phyloP scores from a whole-genome alignment of 495 filamentous ascomycete species.

The Recurvomyces mirabilis region DNA sequence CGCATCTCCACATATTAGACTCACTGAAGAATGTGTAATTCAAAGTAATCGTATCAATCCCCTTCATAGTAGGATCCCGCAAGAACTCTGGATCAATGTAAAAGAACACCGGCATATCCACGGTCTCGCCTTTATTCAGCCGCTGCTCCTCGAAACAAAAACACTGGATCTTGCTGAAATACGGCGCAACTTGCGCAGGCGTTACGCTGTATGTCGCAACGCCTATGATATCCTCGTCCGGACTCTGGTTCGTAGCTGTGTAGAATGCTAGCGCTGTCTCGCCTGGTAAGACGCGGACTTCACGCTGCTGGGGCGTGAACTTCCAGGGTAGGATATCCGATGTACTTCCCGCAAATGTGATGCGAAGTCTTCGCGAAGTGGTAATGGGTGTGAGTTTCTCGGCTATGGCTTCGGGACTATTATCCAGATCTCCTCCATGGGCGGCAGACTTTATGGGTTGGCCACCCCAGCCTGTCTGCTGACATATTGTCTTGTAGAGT shows the following conservation, averaged over 20 bases:
- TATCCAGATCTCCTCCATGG: conserved; percentile 43
- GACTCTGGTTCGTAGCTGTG: conserved; percentile 83
- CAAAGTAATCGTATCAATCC: conserved; percentile 86
- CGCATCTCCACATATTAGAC: conserved; percentile 25
- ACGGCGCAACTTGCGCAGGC: conserved; percentile 88
- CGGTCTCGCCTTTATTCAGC: conserved; percentile 86
- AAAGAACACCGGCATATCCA: conserved; percentile 99
- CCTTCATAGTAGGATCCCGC: conserved; percentile 82
- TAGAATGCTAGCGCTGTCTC: conserved; percentile 98
- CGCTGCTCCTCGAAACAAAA: conserved; percentile 99
- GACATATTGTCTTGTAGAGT: conserved; percentile 98
- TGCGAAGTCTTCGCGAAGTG: conserved; percentile 70
- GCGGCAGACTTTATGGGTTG: conserved; percentile 72
- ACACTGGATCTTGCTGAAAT: conserved; percentile 99
- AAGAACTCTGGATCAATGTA: conserved; percentile 95
- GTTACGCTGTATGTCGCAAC: conserved; percentile 97
- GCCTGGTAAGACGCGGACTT: conserved; percentile 87
- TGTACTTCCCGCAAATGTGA: conserved; percentile 91
- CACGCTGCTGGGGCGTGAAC: conserved; percentile 91
- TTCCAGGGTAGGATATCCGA: conserved; percentile 96
- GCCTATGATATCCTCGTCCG: conserved; percentile 83
- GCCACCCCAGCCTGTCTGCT: conserved; percentile 90
- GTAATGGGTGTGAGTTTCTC: conserved; percentile 69
- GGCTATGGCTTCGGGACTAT: conserved; percentile 46
- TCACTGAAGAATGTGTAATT: conserved; percentile 98